Conservation (phyloP, 1,284 basidiomycete species). For the Microbotryum intermedium region DNA sequence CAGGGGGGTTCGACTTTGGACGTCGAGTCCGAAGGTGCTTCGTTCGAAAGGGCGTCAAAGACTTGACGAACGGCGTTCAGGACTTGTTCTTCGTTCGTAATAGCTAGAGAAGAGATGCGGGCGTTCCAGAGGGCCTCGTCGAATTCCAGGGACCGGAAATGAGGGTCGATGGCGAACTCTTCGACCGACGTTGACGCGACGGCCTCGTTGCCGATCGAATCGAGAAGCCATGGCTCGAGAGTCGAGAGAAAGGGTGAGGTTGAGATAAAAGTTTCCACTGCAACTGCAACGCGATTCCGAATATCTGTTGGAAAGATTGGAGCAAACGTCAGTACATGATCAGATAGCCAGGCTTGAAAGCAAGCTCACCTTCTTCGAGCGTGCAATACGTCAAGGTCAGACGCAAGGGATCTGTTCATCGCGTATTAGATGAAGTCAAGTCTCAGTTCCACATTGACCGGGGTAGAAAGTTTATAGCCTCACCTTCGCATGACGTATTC, state of each 20-base stretch:
- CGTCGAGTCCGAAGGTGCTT: neutral
- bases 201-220: slow-evolving; percentile 43
- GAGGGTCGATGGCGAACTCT: slow-evolving; percentile 44
- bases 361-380: slow-evolving; percentile 56
- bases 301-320: slow-evolving; percentile 3
- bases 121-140: slow-evolving; percentile 2
- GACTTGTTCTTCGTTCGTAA: neutral
- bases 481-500: slow-evolving; percentile 43
- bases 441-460: neutral
- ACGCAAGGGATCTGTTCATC: slow-evolving; percentile 48
- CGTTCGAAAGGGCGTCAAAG: slow-evolving; percentile 33
- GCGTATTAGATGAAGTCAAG: slow-evolving; percentile 41
- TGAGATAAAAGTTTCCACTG: neutral
- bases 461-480: slow-evolving; percentile 16
- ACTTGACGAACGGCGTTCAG: slow-evolving; percentile 39
- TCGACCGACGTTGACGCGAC: neutral
- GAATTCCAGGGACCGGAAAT: slow-evolving; percentile 45
- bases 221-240: slow-evolving; percentile 8
- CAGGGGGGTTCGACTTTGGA: slow-evolving; percentile 42
- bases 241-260: neutral
- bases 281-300: neutral
- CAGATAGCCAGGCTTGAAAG: no score
- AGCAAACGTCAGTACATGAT: slow-evolving; percentile 7
- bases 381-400: slow-evolving; percentile 61
- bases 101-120: neutral